Evolutionary conservation across 345 rosid genomes (phyloP), one percentile per base, ranked within the genome.

Genomic region (Salix exigua): DNA sequence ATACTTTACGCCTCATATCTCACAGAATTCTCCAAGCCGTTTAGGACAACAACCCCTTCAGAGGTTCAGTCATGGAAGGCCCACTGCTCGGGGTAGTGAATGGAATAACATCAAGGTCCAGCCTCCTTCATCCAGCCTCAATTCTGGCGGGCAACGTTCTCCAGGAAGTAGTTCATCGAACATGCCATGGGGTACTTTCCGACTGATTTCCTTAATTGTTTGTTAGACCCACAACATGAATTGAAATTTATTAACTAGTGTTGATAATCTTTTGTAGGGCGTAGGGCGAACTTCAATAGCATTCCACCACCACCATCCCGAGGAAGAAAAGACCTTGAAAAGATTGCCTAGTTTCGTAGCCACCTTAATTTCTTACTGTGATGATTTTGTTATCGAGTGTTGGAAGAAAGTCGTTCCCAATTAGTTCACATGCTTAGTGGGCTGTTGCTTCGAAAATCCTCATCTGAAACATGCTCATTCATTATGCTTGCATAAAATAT

Each of bases 301-400:
- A 86, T 91, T 66, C 93, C 87, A 25, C 87, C 87, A n/a, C 87
- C 99, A 11, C 74, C 98, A 82, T 89, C 96, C 61, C 93, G 92
- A 53, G 96, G 94, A 78, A 93, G 91, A 88, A 91, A 88, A 85
- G 98, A 96, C 82, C 85, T 87, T 73, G 99, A 94, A 85, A 92
- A 91, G 86, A 90, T 90, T 81, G 82, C 90, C 70, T 93, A 85
- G 86, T 82, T 85, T 82, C 58, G 83, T 73, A 71, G 79, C 80
- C 77, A 31, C 73, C 71, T 82, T 81, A 73, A 78, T 74, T 79
- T 80, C 58, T 87, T 77, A 42, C 35, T 73, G 8, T 5, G 14
- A 84, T 86, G 88, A 80, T 81, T 80, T 72, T 81, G 86, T 90
- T 77, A 76, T 86, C 2, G 82, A 86, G 84, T 81, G 82, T 86